Evolutionary conservation across 2,329 filamentous ascomycete genomes (phyloP).

Genomic region (Chalaropsis ovoidea): DNA sequence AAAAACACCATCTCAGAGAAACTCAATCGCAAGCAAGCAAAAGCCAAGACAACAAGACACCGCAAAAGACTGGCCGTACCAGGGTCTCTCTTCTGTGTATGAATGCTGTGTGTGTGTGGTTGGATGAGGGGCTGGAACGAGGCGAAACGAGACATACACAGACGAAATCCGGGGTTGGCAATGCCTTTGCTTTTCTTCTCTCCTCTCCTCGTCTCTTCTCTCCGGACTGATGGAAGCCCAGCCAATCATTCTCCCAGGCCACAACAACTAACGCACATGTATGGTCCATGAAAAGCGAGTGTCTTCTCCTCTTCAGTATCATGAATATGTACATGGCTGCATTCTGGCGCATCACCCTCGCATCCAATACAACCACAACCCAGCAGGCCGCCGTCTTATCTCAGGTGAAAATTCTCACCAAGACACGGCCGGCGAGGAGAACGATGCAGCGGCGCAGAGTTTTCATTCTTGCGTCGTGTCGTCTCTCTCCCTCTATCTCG

Average conservation of each 20-base stretch:
- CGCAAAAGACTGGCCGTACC: neutral
- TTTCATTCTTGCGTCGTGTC: neutral
- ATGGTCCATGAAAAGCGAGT: neutral
- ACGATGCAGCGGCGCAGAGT: neutral
- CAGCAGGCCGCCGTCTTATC: neutral
- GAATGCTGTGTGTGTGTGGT: neutral
- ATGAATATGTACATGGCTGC: neutral
- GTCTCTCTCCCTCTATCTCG: neutral
- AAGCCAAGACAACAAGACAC: neutral
- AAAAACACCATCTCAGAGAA: neutral
- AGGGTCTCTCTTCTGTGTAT: neutral
- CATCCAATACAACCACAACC: conserved; percentile 1
- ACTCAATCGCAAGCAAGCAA: neutral
- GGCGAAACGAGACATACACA: neutral
- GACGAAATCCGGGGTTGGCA: conserved; percentile 4
- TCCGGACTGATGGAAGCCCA: neutral
- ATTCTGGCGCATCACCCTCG: neutral
- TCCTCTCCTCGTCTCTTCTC: neutral
- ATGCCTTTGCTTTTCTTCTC: neutral
- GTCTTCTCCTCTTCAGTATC: neutral
- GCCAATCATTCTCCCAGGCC: neutral
- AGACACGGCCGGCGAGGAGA: neutral
- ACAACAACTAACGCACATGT: neutral
- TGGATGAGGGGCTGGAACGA: neutral
- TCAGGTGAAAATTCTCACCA: conserved; percentile 4